Evolutionary conservation across 2,329 filamentous ascomycete species (phyloP), one percentile per base, ranked within the genome.

Genomic region (Diaporthe vaccinii): DNA sequence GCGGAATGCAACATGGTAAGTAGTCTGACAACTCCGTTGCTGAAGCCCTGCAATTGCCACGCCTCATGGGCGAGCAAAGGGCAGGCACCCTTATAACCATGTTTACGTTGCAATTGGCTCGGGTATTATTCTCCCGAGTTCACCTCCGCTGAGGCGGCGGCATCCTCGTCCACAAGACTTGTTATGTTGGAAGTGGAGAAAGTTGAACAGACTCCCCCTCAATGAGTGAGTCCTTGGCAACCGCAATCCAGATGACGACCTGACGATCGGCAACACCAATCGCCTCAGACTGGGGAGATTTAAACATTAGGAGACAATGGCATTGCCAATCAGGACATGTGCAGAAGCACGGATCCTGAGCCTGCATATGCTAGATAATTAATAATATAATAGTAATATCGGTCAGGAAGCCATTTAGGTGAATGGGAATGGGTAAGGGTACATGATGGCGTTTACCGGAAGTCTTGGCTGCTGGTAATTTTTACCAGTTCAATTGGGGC

Each of bases 61-160:
- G 4, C 22, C 65, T 39, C 22, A 12, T 20, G 14, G 14, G 14
- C 31, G 20, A 53, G 31, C 8, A 51, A 15, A 31, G 22, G 46
- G 9, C 1, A 53, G 46, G 12, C n/a, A 17, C 5, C 39, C 15
- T 53, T 53, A 39, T 28, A 7, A 53, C 39, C 6, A 12, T 53
- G 7, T 53, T 68, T 68, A 25, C 20, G 46, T 68, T 68, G 65
- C 31, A 53, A n/a, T 31, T 51, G 22, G 31, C 31, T 68, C 65
- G 65, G 65, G 12, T 53, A 17, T 5, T 31, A 9, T 68, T 68
- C 14, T 39, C 65, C 65, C 65, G 65, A 68, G 17, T 41, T 39
- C 15, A 36, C 53, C 31, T 68, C 65, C 65, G 65, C 65, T 68
- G 34, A 28, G 12, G 65, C 34, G 65, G 15, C 65, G 22, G n/a